A percentile compares a stretch with the other conserved stretches of the same genome.
Conservation (phyloP, 768 basidiomycete genomes). For the Hygrophorus pudorinus region DNA sequence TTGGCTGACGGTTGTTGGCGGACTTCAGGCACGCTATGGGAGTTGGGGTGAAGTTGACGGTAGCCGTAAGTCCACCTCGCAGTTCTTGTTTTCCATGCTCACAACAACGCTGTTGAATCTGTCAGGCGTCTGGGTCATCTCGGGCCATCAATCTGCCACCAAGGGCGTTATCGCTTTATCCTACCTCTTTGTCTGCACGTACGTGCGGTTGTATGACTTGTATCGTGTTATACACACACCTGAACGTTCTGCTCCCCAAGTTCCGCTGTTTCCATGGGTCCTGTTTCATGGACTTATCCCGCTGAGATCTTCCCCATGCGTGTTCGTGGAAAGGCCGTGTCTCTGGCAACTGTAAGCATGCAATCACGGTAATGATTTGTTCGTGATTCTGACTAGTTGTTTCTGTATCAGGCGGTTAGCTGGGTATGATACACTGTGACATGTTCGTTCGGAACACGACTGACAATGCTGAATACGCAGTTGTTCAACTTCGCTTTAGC, state of each 20-base stretch:
- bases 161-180: slow-evolving; percentile 69
- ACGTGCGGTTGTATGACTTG: neutral
- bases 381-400: neutral
- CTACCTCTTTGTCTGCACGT: slow-evolving; percentile 64
- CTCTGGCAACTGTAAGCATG: slow-evolving; percentile 35
- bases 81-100: neutral
- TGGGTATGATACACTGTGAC: too few relatives aligned
- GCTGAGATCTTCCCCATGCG: slow-evolving; percentile 41
- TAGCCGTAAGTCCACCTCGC: slow-evolving; percentile 15
- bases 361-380: too few relatives aligned
- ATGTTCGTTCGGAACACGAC: too few relatives aligned
- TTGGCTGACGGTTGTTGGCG: slow-evolving; percentile 71
- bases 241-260: slow-evolving; percentile 12
- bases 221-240: neutral
- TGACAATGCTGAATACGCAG: too few relatives aligned
- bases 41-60: slow-evolving; percentile 43
- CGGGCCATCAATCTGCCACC: slow-evolving; percentile 42
- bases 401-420: too few relatives aligned
- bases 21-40: slow-evolving; percentile 59
- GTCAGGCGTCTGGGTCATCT: slow-evolving; percentile 45
- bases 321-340: slow-evolving; percentile 50
- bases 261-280: slow-evolving; percentile 70
- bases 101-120: slow-evolving; percentile 4
- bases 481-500: too few relatives aligned
- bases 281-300: slow-evolving; percentile 63